These are phyloP conservation scores for Breviolum minutum DNA, from an alignment of 73 alveolate species.

Conservation along the genomic window DNA sequence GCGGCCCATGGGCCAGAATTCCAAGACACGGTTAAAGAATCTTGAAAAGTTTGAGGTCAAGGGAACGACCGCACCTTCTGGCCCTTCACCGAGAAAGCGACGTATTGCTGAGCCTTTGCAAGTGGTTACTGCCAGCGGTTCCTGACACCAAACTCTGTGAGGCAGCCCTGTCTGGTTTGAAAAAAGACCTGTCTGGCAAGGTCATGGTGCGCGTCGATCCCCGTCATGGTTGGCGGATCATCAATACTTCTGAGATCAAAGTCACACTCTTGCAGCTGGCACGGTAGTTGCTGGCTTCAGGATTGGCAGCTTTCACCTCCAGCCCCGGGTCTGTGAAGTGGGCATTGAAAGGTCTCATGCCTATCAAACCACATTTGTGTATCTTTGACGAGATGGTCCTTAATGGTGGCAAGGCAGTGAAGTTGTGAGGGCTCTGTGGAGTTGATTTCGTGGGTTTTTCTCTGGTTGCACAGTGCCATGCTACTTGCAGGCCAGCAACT, in stretches of 20 bases:
- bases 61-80: not conserved
- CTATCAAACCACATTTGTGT: slow-evolving; percentile 40
- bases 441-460: not conserved
- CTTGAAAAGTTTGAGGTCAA: not conserved
- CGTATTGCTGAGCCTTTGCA: too few relatives aligned
- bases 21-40: not conserved
- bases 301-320: not conserved
- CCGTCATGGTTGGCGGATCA: not conserved
- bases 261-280: slow-evolving; percentile 14
- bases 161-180: slow-evolving; percentile 3
- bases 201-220: not conserved
- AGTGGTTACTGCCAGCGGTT: not conserved
- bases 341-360: slow-evolving; percentile 13
- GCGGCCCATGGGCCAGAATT: slow-evolving; percentile 38
- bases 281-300: slow-evolving; percentile 1
- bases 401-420: not conserved
- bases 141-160: not conserved
- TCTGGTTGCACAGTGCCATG: too few relatives aligned
- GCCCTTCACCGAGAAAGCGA: not conserved
- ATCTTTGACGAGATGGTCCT: not conserved
- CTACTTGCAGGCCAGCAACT: too few relatives aligned
- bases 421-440: not conserved
- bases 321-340: slow-evolving; percentile 25
- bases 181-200: slow-evolving; percentile 12
- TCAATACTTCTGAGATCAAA: too few relatives aligned